These are phyloP conservation scores for Meyerozyma smithsonii DNA, from an alignment of 1,139 yeast genomes.

Conservation along the genomic window DNA sequence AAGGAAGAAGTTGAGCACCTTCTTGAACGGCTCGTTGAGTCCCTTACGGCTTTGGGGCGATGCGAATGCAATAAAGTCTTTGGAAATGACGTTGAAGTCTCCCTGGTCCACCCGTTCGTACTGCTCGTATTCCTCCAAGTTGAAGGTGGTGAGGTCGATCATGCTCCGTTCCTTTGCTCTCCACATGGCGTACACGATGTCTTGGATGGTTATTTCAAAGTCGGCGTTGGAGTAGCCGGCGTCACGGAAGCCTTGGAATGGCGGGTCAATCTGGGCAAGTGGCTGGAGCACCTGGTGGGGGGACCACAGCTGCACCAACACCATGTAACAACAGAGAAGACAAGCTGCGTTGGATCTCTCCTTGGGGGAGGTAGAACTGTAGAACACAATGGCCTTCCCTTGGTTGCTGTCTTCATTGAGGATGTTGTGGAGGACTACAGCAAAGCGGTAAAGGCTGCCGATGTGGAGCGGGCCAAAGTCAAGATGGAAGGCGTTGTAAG, in stretches of 20 bases:
- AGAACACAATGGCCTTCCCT: constrained; percentile 86
- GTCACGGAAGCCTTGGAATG: constrained; percentile 91
- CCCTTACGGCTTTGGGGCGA: constrained; percentile 69
- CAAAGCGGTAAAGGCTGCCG: constrained; percentile 90
- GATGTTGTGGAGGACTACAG: constrained; percentile 87
- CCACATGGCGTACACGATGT: constrained; percentile 94
- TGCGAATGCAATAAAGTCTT: constrained; percentile 95
- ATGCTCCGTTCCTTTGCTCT: constrained; percentile 93
- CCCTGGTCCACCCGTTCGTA: constrained; percentile 97
- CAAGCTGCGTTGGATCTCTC: constrained; percentile 94
- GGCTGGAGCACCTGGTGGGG: constrained; percentile 98
- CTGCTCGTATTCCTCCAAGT: constrained; percentile 88
- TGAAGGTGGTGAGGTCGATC: constrained; percentile 82
- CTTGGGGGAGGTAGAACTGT: constrained; percentile 75
- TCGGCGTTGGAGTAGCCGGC: constrained; percentile 97
- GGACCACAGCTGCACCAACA: constrained; percentile 93
- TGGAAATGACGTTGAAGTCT: constrained; percentile 86
- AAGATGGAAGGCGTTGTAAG: constrained; percentile 87
- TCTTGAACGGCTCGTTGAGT: constrained; percentile 68
- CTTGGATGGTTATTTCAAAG: constrained; percentile 89
- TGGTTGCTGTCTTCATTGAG: constrained; percentile 80
- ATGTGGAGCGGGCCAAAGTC: constrained; percentile 96
- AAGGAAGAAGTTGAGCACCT: constrained; percentile 73
- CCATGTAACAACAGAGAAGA: constrained; percentile 89
- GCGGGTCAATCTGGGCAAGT: constrained; percentile 86